Evolutionary conservation across 441 rosid genomes (phyloP).

Genomic region (Populus hybrid): DNA sequence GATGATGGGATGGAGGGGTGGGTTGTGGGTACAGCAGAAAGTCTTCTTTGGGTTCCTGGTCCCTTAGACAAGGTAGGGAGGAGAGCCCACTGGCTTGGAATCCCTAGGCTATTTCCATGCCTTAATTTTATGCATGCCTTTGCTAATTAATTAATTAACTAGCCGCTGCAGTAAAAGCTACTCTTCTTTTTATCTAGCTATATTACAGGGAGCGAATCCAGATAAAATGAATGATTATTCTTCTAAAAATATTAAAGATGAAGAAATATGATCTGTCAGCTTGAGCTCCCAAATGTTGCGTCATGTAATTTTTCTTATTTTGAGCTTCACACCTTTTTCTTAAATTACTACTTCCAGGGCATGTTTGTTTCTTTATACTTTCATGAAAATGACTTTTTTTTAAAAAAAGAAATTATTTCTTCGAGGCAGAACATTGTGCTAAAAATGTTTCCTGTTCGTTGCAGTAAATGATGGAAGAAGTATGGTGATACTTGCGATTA

Average conservation of each 20-base stretch:
- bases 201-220: not conserved
- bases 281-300: too few species aligned
- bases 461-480: too few species aligned
- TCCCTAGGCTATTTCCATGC: slow-evolving; percentile 27
- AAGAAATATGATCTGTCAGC: too few species aligned
- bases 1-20: not conserved
- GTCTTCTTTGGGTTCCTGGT: not conserved
- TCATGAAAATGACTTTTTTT: slow-evolving; percentile 3
- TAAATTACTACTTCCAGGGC: too few species aligned
- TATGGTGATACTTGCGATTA: too few species aligned
- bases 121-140: slow-evolving; percentile 2
- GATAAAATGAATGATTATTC: too few species aligned
- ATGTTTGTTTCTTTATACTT: too few species aligned
- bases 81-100: slow-evolving; percentile 34
- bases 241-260: not conserved
- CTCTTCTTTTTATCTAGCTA: not conserved
- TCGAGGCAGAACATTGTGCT: too few species aligned
- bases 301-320: too few species aligned
- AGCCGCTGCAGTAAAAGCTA: not conserved
- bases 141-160: not conserved
- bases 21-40: not conserved
- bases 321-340: too few species aligned
- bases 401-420: too few species aligned
- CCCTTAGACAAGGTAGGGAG: not conserved
- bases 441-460: too few species aligned